phyloP scores from a whole-genome alignment of 257 asterid genomes.

The Henckelia pumila region DNA sequence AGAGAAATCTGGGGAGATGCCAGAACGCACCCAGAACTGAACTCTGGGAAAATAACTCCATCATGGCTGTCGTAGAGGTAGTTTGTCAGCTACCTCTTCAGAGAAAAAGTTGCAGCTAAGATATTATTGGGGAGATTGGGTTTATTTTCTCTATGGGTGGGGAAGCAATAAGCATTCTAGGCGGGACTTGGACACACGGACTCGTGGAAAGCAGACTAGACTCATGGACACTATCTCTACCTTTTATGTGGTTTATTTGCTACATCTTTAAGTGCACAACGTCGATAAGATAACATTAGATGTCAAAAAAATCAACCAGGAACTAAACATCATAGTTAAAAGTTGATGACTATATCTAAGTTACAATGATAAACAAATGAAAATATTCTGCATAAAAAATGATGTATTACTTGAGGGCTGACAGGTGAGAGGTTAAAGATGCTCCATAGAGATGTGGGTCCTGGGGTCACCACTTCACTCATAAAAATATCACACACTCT shows the following conservation, averaged over 20 bases:
- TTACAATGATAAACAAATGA: no score
- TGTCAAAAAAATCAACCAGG: neutral
- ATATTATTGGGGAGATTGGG: neutral
- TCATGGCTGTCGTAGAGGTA: neutral
- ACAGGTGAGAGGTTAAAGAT: neutral
- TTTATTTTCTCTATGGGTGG: no score
- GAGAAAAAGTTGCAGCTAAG: neutral
- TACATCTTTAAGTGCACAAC: neutral
- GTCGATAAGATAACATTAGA: neutral
- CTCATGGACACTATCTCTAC: no score
- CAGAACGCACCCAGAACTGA: neutral
- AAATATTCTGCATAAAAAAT: neutral
- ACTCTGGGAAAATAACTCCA: neutral
- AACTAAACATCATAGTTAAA: neutral
- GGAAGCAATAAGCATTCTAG: no score
- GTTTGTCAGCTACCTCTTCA: neutral
- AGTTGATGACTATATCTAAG: neutral
- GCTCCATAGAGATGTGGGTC: neutral
- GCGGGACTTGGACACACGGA: no score
- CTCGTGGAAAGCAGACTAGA: no score
- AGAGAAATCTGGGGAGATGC: neutral
- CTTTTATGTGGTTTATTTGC: no score
- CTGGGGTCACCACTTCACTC: conserved; percentile 8
- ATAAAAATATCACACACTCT: neutral
- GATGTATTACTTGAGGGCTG: neutral